Evolutionary conservation across 768 basidiomycete species (phyloP), one percentile per base, ranked within the genome.

Genomic region (Podaxis sp.): DNA sequence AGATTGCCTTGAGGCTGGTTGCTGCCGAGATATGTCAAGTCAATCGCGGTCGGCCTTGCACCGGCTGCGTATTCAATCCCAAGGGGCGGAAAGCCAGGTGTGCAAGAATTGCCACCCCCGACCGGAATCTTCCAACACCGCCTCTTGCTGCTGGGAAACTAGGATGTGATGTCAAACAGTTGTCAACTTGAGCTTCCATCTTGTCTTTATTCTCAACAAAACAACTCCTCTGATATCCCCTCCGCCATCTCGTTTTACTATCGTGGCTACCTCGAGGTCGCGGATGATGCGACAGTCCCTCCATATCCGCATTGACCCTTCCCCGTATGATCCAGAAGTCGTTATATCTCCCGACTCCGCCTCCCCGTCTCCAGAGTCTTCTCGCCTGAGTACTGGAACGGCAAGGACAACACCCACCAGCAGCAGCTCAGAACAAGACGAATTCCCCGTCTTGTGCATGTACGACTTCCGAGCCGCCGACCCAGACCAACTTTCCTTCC

Each of bases 391-490:
- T n/a, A 53, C 47, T 16, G 63, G 63, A 4, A 62, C 62, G 44
- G 63, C 65, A 21, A 66, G 62, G 27, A 70, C 73, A 32, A 69
- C 74, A 23, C 70, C 74, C 2, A 70, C 71, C n/a, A 70, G 69
- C 35, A 68, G 66, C 47, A 62, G 59, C 25, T 62, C 66, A 37
- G 76, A 74, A 32, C 68, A 70, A 37, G 65, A 75, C 9, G 71
- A 80, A 35, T 84, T 80, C 66, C 80, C 80, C 7, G 87, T 84
- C 13, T 69, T 89, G 6, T 89, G 88, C 71, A 73, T 88, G 69
- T 80, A 86, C 67, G 88, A 91, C 71, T 91, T 89, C 66, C 68
- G 76, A 23, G 82, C 88, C 2, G 73, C 79, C 23, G 91, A 91
- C 64, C 71, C 77, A 14, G 80, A 79, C 65, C 84, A 86, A 59